Percentiles rank a stretch among this genome's conserved stretches.
Conservation (phyloP, 2,329 filamentous ascomycete genomes). For the Blastomyces gilchristii region DNA sequence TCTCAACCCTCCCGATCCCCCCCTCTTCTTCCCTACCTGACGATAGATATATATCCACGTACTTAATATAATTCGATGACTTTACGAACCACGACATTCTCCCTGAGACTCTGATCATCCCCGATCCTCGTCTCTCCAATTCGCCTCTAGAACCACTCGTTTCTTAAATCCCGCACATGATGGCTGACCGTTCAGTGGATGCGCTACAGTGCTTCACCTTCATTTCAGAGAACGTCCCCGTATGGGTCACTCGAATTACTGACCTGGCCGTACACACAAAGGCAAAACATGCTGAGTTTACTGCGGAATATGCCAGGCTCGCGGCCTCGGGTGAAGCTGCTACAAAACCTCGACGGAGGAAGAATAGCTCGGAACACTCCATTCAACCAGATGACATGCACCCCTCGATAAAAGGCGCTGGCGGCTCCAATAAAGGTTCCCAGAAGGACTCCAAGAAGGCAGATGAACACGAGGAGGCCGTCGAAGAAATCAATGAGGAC, state of each 20-base stretch:
- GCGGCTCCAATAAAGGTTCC: not conserved
- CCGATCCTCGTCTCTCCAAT: not conserved
- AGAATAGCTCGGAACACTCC: constrained; percentile 36
- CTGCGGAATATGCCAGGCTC: constrained; percentile 33
- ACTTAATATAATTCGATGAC: not conserved
- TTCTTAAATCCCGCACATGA: not conserved
- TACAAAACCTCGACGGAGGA: constrained; percentile 26
- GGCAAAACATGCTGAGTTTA: constrained; percentile 34
- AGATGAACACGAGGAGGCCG: constrained; percentile 4
- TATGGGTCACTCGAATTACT: constrained; percentile 36
- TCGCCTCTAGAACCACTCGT: constrained; percentile 8
- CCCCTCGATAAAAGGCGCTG: not conserved
- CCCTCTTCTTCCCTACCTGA: not conserved
- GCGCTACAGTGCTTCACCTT: constrained; percentile 37
- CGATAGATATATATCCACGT: not conserved
- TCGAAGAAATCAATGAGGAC: constrained; percentile 9
- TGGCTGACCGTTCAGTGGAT: constrained; percentile 25
- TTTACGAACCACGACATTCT: not conserved
- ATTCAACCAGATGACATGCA: constrained; percentile 26
- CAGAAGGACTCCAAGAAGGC: not conserved
- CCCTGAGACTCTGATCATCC: not conserved
- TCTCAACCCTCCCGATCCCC: not conserved
- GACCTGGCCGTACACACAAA: constrained; percentile 33
- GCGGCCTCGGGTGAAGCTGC: constrained; percentile 11
- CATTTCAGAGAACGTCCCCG: constrained; percentile 35